phyloP scores from a whole-genome alignment of 1,139 yeast genomes.

The Hyphopichia pseudoburtonii region DNA sequence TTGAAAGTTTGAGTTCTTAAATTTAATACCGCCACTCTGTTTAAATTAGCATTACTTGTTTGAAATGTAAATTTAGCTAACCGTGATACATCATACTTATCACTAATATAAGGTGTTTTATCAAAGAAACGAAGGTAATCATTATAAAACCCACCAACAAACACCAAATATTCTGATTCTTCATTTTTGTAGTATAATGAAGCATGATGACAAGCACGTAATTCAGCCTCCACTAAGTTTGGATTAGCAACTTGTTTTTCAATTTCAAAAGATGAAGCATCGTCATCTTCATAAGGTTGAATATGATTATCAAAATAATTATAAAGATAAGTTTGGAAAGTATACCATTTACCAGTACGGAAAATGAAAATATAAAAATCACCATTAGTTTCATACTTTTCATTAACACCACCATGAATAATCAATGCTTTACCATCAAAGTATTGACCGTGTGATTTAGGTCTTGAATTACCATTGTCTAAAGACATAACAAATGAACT shows the following conservation, averaged over 20 bases:
- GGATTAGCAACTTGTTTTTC: constrained; percentile 29
- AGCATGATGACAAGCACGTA: constrained; percentile 44
- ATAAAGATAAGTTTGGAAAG: constrained; percentile 32
- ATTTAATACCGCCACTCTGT: constrained; percentile 39
- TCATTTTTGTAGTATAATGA: constrained; percentile 37
- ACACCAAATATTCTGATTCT: constrained; percentile 38
- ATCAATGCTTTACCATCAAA: constrained; percentile 32
- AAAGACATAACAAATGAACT: constrained; percentile 1
- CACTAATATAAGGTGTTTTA: constrained; percentile 26
- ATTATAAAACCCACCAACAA: constrained; percentile 42
- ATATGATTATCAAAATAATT: constrained; percentile 33
- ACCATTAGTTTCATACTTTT: constrained; percentile 26
- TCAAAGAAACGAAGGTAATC: constrained; percentile 38
- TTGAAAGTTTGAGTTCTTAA: constrained; percentile 47
- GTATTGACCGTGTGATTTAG: constrained; percentile 16
- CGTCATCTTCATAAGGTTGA: constrained; percentile 32
- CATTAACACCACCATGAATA: constrained; percentile 46
- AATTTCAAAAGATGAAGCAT: constrained; percentile 17
- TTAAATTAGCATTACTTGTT: constrained; percentile 25
- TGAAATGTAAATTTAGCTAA: constrained; percentile 31
- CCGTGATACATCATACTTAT: constrained; percentile 39
- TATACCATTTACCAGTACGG: constrained; percentile 36
- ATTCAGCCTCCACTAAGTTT: constrained; percentile 39
- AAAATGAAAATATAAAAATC: constrained; percentile 38
- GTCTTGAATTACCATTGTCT: constrained; percentile 1